Percentiles rank a stretch among this genome's conserved stretches.
phyloP scores from a whole-genome alignment of 2,329 filamentous ascomycete genomes.

The Botrytis cinerea region DNA sequence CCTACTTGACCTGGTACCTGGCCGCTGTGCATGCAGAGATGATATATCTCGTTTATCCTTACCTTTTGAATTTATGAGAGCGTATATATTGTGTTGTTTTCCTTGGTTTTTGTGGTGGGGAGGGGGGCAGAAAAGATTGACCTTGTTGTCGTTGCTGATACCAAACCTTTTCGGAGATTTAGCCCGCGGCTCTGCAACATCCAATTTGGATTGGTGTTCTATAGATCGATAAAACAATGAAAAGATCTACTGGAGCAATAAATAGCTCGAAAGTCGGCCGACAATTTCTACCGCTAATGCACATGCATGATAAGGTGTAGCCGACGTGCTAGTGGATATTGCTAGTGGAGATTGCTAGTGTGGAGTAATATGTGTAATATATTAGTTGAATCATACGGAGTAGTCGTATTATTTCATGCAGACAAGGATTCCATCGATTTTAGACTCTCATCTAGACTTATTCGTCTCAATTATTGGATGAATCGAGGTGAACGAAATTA shows the following conservation, averaged over 20 bases:
- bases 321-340: not conserved
- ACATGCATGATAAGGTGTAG: not conserved
- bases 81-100: not conserved
- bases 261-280: not conserved
- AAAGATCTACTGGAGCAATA: conserved; percentile 5
- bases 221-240: not conserved
- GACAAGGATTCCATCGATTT: not conserved
- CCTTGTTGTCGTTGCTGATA: not conserved
- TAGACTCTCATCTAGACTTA: conserved; percentile 9
- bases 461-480: conserved; percentile 16
- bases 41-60: conserved; percentile 8
- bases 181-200: not conserved
- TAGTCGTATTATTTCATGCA: not conserved
- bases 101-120: conserved; percentile 3
- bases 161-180: conserved; percentile 5
- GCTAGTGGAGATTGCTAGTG: not conserved
- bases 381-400: not conserved
- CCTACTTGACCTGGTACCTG: conserved; percentile 5
- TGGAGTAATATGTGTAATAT: not conserved
- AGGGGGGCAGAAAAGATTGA: not conserved
- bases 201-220: not conserved
- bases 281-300: not conserved
- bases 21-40: conserved; percentile 13
- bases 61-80: conserved; percentile 3
- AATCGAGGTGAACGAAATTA: conserved; percentile 6